Conservation (phyloP, 768 basidiomycete genomes). For the Pholiota microspora region DNA sequence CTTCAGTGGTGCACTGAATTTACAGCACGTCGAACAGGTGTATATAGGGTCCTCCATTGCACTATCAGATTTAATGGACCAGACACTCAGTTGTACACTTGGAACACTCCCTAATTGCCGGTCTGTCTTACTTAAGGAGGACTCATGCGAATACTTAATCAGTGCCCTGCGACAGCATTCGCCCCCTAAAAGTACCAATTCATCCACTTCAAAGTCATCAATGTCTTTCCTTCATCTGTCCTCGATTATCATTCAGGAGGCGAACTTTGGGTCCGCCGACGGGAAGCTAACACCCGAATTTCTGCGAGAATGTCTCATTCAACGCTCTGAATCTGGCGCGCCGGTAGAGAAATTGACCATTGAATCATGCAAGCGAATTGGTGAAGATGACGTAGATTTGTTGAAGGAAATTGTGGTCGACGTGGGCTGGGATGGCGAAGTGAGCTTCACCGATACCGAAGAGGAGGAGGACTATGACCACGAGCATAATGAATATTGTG, state of each 20-base stretch:
- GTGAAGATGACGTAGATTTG: neutral
- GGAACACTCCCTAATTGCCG: neutral
- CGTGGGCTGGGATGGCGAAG: neutral
- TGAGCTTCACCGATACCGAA: too few species aligned
- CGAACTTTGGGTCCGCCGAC: neutral
- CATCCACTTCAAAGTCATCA: too few species aligned
- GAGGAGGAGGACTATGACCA: too few species aligned
- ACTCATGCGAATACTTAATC: too few species aligned
- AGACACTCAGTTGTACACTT: too few species aligned
- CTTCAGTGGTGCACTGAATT: neutral
- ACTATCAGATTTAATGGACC: too few species aligned
- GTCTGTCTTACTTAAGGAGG: neutral
- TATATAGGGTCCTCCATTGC: too few species aligned
- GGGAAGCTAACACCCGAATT: neutral
- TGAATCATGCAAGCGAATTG: conserved; percentile 32
- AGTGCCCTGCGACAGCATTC: too few species aligned
- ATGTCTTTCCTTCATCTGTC: neutral
- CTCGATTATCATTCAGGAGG: neutral
- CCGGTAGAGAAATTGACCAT: conserved; percentile 27
- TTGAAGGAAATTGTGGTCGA: neutral
- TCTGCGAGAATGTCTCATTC: conserved; percentile 26
- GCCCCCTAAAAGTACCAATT: too few species aligned
- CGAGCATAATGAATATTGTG: too few species aligned
- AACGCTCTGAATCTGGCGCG: conserved; percentile 28
- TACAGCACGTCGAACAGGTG: neutral